Base-by-base conservation (phyloP, 306 rosid species). In the Morella rubra region DNA sequence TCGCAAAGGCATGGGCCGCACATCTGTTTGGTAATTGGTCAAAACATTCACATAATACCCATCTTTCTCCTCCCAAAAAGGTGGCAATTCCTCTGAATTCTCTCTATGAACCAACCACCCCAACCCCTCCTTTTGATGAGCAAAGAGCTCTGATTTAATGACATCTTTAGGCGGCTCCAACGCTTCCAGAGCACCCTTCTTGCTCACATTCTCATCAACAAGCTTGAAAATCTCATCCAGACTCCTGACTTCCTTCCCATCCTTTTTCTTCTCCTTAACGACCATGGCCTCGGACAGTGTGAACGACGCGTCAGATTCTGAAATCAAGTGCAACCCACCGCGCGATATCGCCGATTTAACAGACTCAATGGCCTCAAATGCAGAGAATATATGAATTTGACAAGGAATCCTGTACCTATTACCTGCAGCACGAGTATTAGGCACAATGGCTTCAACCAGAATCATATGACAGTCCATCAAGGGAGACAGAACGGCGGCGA, bases 71-170 rank as follows among this genome's bases (percentile, higher is more conserved):
- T 86, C 93, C 98, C 96, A 93, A 76, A 93, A 93, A 6, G 94
- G 96, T 0, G 98, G 96, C 74, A 90, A 71, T 0, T 87, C 93
- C 4, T n/a, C 56, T 1, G 85, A 77, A 18, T 75, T 89, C 75
- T 93, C 98, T 15, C 88, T 80, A 5, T 79, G 87, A 24, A 84
- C 72, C 40, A 91, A 76, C 98, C 98, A 93, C 6, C 89, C 86
- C 14, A 93, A 70, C 0, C 83, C 98, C 77, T 93, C 93, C 64
- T 88, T 90, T 50, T 93, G 96, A 55, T 93, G 98, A 2, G 5
- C 74, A 9, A 93, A 82, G 64, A 93, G 96, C 69, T 89, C 86
- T 0, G 94, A 44, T 46, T 74, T 89, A 13, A 93, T 81, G 16
- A 85, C 80, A 7, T 44, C 76, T 5, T 27, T 37, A 0, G 96